Base-by-base conservation (phyloP, 1,139 yeast genomes). In the Suhomyces terraborum region DNA sequence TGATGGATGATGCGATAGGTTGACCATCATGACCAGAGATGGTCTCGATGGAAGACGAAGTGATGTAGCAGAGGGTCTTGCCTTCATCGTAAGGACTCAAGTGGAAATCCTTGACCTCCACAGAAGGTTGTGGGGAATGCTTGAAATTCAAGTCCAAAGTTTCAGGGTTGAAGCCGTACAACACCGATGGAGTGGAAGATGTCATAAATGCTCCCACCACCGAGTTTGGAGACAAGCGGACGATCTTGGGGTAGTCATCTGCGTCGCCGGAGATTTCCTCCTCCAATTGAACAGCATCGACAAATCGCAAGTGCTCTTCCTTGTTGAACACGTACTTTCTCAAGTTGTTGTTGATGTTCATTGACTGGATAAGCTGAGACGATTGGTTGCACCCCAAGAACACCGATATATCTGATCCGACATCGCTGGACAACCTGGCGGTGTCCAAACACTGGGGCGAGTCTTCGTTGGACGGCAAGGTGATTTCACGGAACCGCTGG, bases 331-430 rank as follows among this genome's bases (percentile, higher is more conserved):
- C 68, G 55, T 82, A 85, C 55, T 83, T 83, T 45, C 96, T 69
- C 53, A 88, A 61, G 62, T 86, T 89, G 55, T 81, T 82, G 59
- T 88, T 88, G 46, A 77, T 73, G 52, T 49, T 84, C 88, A 55
- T 73, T 50, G 65, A 72, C 65, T 62, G 83, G 71, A 60, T 76
- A 70, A 50, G 71, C 66, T 50, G 80, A 49, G 67, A 64, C 43
- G 80, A 75, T 54, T 87, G 88, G 58, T 88, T 87, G 52, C 89
- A 82, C 4, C 95, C 95, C 39, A 87, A 73, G 42, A 86, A 66
- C 16, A 88, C 78, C 7, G 72, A 58, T 40, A 73, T 74, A 39
- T 73, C 71, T 23, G 66, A 60, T n/a, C 53, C 56, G 23, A 55
- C 56, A 22, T 55, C 62, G 27, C 50, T 61, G 8, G 56, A 43